Evolutionary conservation across 2,329 filamentous ascomycete genomes (phyloP).

Genomic region (Metarhizium album): DNA sequence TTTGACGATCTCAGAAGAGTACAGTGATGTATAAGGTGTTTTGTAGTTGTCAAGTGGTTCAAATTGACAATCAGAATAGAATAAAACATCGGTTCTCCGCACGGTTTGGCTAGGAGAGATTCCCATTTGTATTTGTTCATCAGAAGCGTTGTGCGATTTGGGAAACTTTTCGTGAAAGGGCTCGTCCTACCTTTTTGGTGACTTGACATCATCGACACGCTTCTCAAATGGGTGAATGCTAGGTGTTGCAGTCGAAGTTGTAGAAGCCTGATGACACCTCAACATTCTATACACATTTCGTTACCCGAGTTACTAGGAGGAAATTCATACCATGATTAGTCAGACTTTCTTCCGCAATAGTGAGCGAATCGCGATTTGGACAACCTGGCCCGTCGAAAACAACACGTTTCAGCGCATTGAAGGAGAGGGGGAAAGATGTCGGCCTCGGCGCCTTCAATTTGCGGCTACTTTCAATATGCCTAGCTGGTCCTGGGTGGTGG

Average conservation of each 20-base stretch:
- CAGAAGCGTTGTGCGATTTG: constrained; percentile 25
- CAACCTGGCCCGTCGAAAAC: background rate
- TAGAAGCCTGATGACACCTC: background rate
- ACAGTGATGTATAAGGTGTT: background rate
- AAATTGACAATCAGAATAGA: constrained; percentile 47
- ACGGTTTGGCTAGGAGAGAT: constrained; percentile 95
- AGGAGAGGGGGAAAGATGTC: background rate
- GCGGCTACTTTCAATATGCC: background rate
- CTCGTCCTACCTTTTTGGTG: constrained; percentile 73
- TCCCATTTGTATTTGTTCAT: constrained; percentile 98
- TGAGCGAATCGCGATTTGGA: background rate
- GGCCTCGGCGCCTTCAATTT: background rate
- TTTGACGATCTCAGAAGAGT: background rate
- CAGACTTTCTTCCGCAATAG: background rate
- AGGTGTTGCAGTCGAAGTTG: constrained; percentile 38
- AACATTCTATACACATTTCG: background rate
- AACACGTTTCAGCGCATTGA: constrained; percentile 2
- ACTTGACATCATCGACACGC: constrained; percentile 73
- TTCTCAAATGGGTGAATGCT: constrained; percentile 65
- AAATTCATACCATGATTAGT: constrained; percentile 1
- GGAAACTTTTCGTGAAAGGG: background rate
- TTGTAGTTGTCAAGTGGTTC: background rate
- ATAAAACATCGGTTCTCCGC: constrained; percentile 70
- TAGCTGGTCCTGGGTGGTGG: background rate
- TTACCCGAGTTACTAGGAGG: background rate